Evolutionary conservation across 176 grass and related monocot genomes (phyloP), one percentile per base, ranked within the genome.

Genomic region (Thinopyrum elongatum): DNA sequence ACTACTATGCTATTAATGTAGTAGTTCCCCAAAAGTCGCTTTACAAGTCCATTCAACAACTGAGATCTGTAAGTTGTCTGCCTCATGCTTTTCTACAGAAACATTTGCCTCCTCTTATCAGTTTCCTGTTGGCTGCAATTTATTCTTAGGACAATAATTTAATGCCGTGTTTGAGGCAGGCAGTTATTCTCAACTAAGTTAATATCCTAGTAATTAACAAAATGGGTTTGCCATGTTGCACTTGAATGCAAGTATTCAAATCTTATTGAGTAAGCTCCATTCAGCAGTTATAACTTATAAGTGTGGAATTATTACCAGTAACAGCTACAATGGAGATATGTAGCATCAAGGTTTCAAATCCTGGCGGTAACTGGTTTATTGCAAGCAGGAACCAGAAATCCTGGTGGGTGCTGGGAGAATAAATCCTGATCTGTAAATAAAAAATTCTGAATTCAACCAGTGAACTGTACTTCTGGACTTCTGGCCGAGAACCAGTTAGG

Each of bases 1-100:
- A 96, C 79, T 99, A 94, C 73, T 96, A 94, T 72, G 94, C 94
- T 9, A 96, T 99, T 65, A 95, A 91, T 80, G 85, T 96, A 39
- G 92, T 95, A 47, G 97, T 96, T 79, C 92, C 90, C 65, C 97
- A 96, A 80, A 92, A 96, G 67, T 34, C 81, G 17, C 88, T 99
- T 65, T 96, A 99, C 83, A 99, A 94, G 77, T 96, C 97, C 39
- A 89, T 99, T 79, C 94, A 92, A 79, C 94, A 99, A 90, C 83
- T 99, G 70, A 87, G 97, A 96, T 91, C 92, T 31, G 97, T 99
- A 87, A 87, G 94, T 38, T 70, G 58, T 60, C 39, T 85, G 19
- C 19, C 26, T 79, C 59, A 77, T 49, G 26, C 47, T 89, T 77
- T 51, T 65, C 26, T 57, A 46, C 30, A 15, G 51, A 42, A 61